Conservation (phyloP, 2,329 filamentous ascomycete species). For the Meredithiella fracta region DNA sequence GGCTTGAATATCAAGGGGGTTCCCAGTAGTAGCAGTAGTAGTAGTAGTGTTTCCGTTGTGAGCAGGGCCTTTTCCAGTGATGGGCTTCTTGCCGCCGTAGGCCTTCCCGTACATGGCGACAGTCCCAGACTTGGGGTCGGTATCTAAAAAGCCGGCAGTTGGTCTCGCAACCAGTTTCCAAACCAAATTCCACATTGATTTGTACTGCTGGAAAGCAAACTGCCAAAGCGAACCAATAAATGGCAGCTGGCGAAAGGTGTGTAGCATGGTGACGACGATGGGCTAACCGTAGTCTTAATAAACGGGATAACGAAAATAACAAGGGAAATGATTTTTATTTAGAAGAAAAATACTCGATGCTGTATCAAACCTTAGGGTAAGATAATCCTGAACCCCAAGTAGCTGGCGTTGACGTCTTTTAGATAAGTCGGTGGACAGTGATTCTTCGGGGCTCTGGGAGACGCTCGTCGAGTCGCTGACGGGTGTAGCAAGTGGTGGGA, state of each 20-base stretch:
- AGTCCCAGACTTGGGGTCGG: conserved; percentile 8
- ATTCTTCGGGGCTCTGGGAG: not conserved
- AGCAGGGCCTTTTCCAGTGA: conserved; percentile 13
- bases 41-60: conserved; percentile 12
- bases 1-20: conserved; percentile 7
- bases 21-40: conserved; percentile 11
- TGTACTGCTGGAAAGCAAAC: conserved; percentile 15
- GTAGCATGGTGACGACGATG: conserved; percentile 9
- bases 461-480: not conserved
- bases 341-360: not conserved
- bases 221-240: conserved; percentile 14
- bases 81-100: conserved; percentile 14
- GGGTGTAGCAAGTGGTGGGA: not conserved
- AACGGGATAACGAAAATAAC: not conserved
- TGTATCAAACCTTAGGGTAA: too few species aligned
- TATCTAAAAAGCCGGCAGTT: conserved; percentile 12
- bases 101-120: conserved; percentile 11
- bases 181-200: conserved; percentile 14
- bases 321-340: not conserved
- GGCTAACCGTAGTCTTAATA: too few species aligned
- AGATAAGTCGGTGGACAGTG: not conserved
- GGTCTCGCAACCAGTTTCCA: conserved; percentile 14
- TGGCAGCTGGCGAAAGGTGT: conserved; percentile 12
- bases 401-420: not conserved
- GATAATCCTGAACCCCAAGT: not conserved